A percentile compares a stretch with the other conserved stretches of the same genome.
Conservation (phyloP, 176 grass and related monocot genomes). For the Carex parvula region DNA sequence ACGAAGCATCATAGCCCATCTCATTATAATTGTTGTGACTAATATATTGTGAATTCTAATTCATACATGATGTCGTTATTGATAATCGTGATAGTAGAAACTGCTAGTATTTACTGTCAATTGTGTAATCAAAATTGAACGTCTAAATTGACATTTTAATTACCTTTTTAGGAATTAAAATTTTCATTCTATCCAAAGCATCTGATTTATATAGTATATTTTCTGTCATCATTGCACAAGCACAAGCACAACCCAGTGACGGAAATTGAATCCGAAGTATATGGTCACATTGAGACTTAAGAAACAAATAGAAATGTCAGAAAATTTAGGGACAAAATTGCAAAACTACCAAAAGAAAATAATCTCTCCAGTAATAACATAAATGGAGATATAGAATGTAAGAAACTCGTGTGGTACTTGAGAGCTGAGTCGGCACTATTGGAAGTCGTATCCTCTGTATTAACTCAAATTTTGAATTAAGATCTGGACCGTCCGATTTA, state of each 20-base stretch:
- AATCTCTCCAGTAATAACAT: background rate
- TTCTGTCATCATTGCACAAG: too few relatives aligned
- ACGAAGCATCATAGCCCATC: too few relatives aligned
- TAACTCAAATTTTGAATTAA: too few relatives aligned
- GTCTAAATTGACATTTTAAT: background rate
- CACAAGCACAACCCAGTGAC: too few relatives aligned
- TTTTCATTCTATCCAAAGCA: background rate
- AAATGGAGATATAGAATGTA: background rate
- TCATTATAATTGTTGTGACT: background rate
- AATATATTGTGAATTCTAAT: background rate
- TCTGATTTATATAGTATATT: background rate
- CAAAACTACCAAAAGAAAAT: background rate
- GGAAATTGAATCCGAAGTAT: too few relatives aligned
- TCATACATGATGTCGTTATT: background rate
- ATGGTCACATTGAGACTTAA: too few relatives aligned
- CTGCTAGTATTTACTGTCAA: background rate
- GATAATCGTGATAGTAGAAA: background rate
- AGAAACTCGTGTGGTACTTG: background rate
- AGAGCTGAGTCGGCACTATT: background rate
- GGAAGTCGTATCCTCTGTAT: too few relatives aligned
- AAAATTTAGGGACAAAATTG: background rate
- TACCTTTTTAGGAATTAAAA: background rate
- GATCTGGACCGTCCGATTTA: too few relatives aligned
- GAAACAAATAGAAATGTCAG: too few relatives aligned
- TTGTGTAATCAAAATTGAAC: background rate